Percentiles rank a stretch among this genome's conserved stretches.
Evolutionary conservation across 768 basidiomycete genomes (phyloP).

Genomic region (Mycena vulgaris): DNA sequence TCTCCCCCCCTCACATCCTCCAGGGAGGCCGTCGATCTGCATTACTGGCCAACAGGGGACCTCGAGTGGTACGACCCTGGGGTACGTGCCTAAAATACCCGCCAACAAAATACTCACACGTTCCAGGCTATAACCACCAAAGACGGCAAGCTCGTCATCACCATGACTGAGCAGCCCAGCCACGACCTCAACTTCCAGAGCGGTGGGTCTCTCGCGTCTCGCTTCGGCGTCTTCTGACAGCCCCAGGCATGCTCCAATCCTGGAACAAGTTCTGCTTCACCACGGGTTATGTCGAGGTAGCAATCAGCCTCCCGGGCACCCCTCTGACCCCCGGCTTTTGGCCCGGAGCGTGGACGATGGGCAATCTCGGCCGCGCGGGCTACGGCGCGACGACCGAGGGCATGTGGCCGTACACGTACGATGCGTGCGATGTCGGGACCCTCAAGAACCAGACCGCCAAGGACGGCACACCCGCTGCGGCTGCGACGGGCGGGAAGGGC

Average conservation of each 20-base stretch:
- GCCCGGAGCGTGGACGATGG: slow-evolving; percentile 91
- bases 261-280: slow-evolving; percentile 82
- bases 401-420: slow-evolving; percentile 90
- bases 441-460: slow-evolving; percentile 83
- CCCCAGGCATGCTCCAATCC: slow-evolving; percentile 30
- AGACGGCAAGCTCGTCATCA: slow-evolving; percentile 86
- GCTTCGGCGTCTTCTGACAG: not conserved
- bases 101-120: not conserved
- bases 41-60: slow-evolving; percentile 90
- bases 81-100: slow-evolving; percentile 54
- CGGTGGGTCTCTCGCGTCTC: slow-evolving; percentile 59
- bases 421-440: slow-evolving; percentile 89
- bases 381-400: slow-evolving; percentile 94
- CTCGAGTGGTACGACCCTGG: slow-evolving; percentile 88
- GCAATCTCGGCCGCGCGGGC: slow-evolving; percentile 89
- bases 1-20: not conserved
- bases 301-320: slow-evolving; percentile 81
- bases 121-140: slow-evolving; percentile 77
- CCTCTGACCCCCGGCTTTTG: slow-evolving; percentile 79
- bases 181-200: slow-evolving; percentile 90
- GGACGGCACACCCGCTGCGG: slow-evolving; percentile 71
- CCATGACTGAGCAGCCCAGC: slow-evolving; percentile 75
- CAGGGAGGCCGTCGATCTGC: slow-evolving; percentile 87
- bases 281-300: slow-evolving; percentile 90
- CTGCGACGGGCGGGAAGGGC: slow-evolving; percentile 67